phyloP scores from a whole-genome alignment of 2,329 filamentous ascomycete species.

The Ophiocordyceps camponoti-rufipedis region DNA sequence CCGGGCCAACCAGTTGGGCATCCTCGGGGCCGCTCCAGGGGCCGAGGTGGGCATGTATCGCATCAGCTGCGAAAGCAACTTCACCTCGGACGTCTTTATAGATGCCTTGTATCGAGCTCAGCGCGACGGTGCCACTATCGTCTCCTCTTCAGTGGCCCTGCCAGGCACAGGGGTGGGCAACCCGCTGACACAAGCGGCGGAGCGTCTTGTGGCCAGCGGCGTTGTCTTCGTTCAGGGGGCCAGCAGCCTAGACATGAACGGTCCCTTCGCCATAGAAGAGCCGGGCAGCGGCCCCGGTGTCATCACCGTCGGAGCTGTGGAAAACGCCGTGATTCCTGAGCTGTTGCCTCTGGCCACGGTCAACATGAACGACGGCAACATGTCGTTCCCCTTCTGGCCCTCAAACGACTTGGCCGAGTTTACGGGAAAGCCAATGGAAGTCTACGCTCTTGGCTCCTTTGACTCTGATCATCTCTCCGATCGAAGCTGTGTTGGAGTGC shows the following conservation, averaged over 20 bases:
- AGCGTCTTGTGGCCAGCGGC: slow-evolving; percentile 32
- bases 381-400: not conserved
- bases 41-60: slow-evolving; percentile 37
- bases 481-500: slow-evolving; percentile 31
- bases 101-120: slow-evolving; percentile 40
- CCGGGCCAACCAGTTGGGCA: slow-evolving; percentile 32
- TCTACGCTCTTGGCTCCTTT: slow-evolving; percentile 14
- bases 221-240: slow-evolving; percentile 33
- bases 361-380: not conserved
- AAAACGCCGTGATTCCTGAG: slow-evolving; percentile 17
- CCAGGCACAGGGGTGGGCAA: slow-evolving; percentile 31
- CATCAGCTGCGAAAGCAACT: slow-evolving; percentile 32
- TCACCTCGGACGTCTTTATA: slow-evolving; percentile 36
- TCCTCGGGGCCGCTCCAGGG: slow-evolving; percentile 38
- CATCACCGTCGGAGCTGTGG: slow-evolving; percentile 29
- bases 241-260: slow-evolving; percentile 14
- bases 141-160: slow-evolving; percentile 32
- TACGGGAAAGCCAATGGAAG: slow-evolving; percentile 23
- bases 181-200: slow-evolving; percentile 28
- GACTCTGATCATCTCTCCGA: slow-evolving; percentile 3
- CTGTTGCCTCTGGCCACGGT: not conserved
- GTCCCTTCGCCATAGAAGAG: slow-evolving; percentile 13
- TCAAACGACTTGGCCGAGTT: slow-evolving; percentile 16
- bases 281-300: slow-evolving; percentile 28
- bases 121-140: slow-evolving; percentile 39